These are phyloP conservation scores for Aspergillus sp. DNA, from an alignment of 2,329 filamentous ascomycete genomes.

Conservation along the genomic window DNA sequence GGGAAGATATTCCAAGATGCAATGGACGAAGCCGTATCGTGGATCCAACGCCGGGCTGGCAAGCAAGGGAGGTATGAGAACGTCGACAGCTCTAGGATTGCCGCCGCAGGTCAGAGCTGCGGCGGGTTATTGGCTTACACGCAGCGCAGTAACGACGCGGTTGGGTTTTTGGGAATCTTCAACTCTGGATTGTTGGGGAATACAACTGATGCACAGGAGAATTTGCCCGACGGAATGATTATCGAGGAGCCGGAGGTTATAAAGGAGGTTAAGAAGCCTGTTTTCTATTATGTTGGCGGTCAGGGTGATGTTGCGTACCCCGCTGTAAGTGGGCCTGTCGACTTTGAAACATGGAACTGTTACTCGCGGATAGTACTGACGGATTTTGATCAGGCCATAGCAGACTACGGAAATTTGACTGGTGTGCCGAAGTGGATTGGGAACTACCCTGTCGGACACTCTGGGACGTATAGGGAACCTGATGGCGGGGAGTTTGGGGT, in stretches of 20 bases:
- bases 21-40: neutral
- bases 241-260: neutral
- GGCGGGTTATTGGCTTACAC: constrained; percentile 6
- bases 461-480: constrained; percentile 3
- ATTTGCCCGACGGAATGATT: neutral
- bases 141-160: constrained; percentile 1
- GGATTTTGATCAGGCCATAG: neutral
- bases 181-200: neutral
- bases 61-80: neutral
- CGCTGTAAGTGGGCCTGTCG: neutral
- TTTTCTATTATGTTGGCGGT: constrained; percentile 9
- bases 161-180: constrained; percentile 4
- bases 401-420: neutral
- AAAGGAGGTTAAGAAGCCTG: constrained; percentile 7
- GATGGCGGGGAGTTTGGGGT: constrained; percentile 7
- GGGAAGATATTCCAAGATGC: neutral
- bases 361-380: neutral
- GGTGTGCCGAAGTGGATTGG: constrained; percentile 9
- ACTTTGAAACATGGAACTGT: neutral
- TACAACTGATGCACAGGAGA: neutral
- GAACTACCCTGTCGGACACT: constrained; percentile 7
- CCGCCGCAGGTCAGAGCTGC: constrained; percentile 7
- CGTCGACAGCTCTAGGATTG: neutral
- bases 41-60: neutral
- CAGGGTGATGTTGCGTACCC: constrained; percentile 7